Evolutionary conservation across 805 yeast genomes (phyloP), one percentile per base, ranked within the genome.

Genomic region (Diddensiella transvaalensis): DNA sequence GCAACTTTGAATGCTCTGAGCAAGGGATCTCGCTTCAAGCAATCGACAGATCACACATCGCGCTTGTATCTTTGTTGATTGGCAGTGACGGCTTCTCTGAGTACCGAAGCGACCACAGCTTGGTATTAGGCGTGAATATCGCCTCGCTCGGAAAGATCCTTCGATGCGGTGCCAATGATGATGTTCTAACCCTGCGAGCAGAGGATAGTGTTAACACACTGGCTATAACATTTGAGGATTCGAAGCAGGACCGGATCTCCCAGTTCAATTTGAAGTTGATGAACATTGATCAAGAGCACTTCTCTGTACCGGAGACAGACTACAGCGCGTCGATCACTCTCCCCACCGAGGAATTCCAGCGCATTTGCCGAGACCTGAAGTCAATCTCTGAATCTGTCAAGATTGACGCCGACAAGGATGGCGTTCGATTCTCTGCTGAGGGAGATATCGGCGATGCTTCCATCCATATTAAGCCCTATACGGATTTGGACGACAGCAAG

Each of bases 1-100:
- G 97, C 74, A 93, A 93, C 77, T 87, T 93, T 76, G 93, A 89
- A 74, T 93, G 97, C 73, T 81, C 95, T n/a, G 93, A 87, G 67
- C 79, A 82, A 54, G 99, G 99, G 58, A 84, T 93, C 62, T 85
- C 95, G 8, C 91, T 95, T 19, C 98, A 93, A 74, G 98, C 99
- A 22, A 93, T 93, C 58, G 99, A 93, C 70, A 95, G 89, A 66
- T 89, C 99, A 22, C 87, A 97, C 76, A 96, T 93, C 50, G 78
- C 90, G 55, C 77, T 93, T 56, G 96, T 91, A 36, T 85, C 96
- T 18, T 74, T 93, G 54, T 79, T 87, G 59, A 84, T 93, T 57
- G 96, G 95, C 50, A 80, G 83, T 54, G 90, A 86, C 52, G 90
- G 96, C 10, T 93, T 93, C 73, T 76, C 80, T 52, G 91, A 85